Base-by-base conservation (phyloP, 2,329 filamentous ascomycete genomes). In the Tothia fuscella region DNA sequence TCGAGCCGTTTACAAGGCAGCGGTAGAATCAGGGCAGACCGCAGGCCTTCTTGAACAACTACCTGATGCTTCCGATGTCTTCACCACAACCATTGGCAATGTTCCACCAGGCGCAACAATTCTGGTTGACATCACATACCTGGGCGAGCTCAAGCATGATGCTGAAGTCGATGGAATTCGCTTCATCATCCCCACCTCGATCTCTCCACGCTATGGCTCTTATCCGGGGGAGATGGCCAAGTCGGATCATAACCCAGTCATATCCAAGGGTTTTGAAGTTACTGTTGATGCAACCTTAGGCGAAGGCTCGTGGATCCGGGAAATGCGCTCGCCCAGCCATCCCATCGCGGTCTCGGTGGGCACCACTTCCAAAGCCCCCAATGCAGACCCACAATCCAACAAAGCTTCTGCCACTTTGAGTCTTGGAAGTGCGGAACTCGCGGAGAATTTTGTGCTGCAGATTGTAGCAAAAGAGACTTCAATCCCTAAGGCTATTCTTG, bases 141-240 rank as follows among this genome's bases (percentile, higher is more conserved):
- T 83, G 4, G 77, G 76, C 2, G 80, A 86, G 54, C 65, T 86
- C 41, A 82, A 82, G 59, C 77, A 84, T 49, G 80, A 85, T 52
- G 71, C 76, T 32, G 74, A 78, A 47, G 65, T 72, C 3, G 77
- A 86, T 51, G 78, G 78, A 5, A 64, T 81, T 20, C 71, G 79
- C 5, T 81, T 80, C 53, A 84, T 74, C 4, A 72, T 87, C 4
- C 82, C 81, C 0, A 81, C 72, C 1, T 60, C 57, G 36, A 78
- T 87, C 42, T 76, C 75, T 0, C 80, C 80, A 2, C 69, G 80
- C 16, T 86, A 83, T 56, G 77, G 77, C 7, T 42, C 42, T 2
- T 65, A 64, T 36, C 67, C 68, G 4, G 59, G 56, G 5, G 52
- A 56, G 5, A 45, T 67, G 36, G 47, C 6, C 10, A 42, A 44